Evolutionary conservation across 1,284 basidiomycete genomes (phyloP), one percentile per base, ranked within the genome.

Genomic region (Trichosporon sp.): DNA sequence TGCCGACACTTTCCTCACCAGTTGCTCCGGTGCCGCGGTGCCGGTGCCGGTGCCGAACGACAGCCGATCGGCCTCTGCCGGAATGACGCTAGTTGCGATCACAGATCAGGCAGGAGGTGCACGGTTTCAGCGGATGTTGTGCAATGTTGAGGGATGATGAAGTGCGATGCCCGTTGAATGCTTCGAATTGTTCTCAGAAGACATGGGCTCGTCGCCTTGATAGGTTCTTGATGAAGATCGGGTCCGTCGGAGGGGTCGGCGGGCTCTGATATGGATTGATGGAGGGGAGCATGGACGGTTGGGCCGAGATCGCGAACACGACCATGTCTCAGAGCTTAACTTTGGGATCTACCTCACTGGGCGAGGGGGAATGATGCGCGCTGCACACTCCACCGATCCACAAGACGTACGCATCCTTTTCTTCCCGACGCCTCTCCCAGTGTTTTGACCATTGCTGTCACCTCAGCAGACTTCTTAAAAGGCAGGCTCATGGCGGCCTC

Each of bases 271-370:
- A n/a, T 46, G 43, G 7, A 46, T 14, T n/a, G 43, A 46, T n/a
- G 43, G 16, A 26, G 26, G 26, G 26, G 26, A 26, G 26, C 26
- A 26, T 26, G 26, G 26, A 46, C 14, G 16, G 43, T n/a, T 46
- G 43, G 43, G 43, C 26, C 51, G 51, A 56, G 51, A 56, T 10
- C 21, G 54, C 11, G 38, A 40, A 59, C 31, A 14, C 21, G 26
- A 6, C 21, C 31, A 12, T 59, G 54, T 59, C 10, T 59, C 54
- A 59, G 54, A 59, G 54, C 54, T 32, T 59, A 59, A 59, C 54
- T 26, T 59, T 59, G 54, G 11, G 1, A 26, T 31, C 11, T 8
- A 31, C 6, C 54, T 59, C 11, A 59, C 14, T 26, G 54, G 54
- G 11, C 8, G 51, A 40, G 38, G 11, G 8, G 38, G 38, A 10